phyloP scores from a whole-genome alignment of 805 yeast genomes.

The Priceomyces fermenticarens region DNA sequence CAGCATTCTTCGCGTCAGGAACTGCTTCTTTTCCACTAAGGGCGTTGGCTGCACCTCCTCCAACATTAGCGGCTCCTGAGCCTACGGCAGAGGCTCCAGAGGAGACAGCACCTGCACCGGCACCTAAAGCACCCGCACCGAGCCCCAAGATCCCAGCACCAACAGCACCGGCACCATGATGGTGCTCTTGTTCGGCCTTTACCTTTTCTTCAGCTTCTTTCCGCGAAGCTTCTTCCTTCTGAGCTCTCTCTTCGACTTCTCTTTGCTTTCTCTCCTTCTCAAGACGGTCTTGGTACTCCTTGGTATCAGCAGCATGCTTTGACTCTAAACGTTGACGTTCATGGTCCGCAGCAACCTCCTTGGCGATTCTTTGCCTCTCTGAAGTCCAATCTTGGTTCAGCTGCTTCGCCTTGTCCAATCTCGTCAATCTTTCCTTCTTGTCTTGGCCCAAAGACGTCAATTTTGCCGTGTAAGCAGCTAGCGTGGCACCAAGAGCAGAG shows the following conservation, averaged over 20 bases:
- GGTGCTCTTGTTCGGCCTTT: slow-evolving; percentile 12
- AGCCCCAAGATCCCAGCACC: too few species aligned
- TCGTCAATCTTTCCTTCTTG: slow-evolving; percentile 30
- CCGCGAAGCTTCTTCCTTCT: slow-evolving; percentile 26
- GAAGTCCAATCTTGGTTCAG: slow-evolving; percentile 41
- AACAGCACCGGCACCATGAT: too few species aligned
- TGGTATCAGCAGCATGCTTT: slow-evolving; percentile 36
- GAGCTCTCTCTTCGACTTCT: slow-evolving; percentile 29
- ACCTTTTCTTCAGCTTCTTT: slow-evolving; percentile 17
- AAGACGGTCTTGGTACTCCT: slow-evolving; percentile 20
- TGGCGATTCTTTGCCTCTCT: slow-evolving; percentile 45
- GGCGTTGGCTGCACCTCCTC: too few species aligned
- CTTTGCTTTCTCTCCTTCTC: slow-evolving; percentile 39
- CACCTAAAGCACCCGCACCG: too few species aligned
- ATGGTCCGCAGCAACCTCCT: slow-evolving; percentile 31
- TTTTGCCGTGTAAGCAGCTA: slow-evolving; percentile 45
- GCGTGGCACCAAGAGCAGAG: slow-evolving; percentile 37
- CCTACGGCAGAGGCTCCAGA: too few species aligned
- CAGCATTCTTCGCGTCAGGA: too few species aligned
- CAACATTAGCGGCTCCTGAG: too few species aligned
- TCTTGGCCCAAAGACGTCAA: slow-evolving; percentile 36
- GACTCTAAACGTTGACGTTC: slow-evolving; percentile 40
- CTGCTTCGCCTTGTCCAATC: slow-evolving; percentile 41
- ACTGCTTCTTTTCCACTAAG: too few species aligned
- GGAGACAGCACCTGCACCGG: too few species aligned